Conservation (phyloP, 257 asterid species). For the Capsicum rhomboideum region DNA sequence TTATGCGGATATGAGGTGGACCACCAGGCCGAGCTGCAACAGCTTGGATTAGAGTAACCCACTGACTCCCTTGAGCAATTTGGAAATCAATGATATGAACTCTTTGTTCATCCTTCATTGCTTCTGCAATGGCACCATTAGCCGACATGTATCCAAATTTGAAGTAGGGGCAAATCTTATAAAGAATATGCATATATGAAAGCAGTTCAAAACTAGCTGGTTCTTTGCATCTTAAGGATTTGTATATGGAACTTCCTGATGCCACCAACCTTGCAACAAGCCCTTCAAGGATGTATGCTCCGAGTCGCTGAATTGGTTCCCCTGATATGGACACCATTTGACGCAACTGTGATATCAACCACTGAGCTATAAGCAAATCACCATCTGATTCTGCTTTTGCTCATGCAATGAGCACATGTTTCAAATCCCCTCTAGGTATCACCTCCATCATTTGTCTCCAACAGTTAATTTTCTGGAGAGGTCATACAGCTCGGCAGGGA, state of each 20-base stretch:
- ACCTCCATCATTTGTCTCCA: not conserved
- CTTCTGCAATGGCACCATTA: constrained; percentile 6
- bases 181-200: constrained; percentile 4
- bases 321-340: not conserved
- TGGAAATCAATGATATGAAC: no score
- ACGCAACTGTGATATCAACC: not conserved
- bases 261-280: constrained; percentile 4
- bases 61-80: no score
- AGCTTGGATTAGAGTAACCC: no score
- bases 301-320: constrained; percentile 8
- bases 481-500: not conserved
- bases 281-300: constrained; percentile 5
- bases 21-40: no score
- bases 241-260: not conserved
- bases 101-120: no score
- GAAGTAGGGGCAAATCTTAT: constrained; percentile 1
- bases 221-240: not conserved
- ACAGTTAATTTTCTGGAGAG: not conserved
- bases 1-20: no score
- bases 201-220: constrained; percentile 6
- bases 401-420: constrained; percentile 1
- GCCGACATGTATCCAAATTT: constrained; percentile 9
- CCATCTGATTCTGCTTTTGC: not conserved
- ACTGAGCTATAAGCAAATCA: not conserved
- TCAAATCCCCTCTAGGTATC: not conserved